Evolutionary conservation across 768 basidiomycete species (phyloP), one percentile per base, ranked within the genome.

Genomic region (Russula brevipes): DNA sequence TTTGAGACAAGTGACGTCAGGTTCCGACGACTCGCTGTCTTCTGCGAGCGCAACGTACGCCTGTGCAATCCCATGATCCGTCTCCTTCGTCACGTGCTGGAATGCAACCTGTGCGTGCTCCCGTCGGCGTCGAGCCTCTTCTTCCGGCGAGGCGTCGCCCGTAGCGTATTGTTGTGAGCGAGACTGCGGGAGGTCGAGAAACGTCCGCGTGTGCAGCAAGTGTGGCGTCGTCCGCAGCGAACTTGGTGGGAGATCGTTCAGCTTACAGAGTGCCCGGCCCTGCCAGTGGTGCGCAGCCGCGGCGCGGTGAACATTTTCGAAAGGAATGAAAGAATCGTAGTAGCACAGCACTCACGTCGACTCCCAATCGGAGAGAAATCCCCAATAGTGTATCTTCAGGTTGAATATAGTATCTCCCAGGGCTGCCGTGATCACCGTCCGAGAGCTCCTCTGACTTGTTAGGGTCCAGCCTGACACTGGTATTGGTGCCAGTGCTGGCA

Each of bases 221-320:
- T 90, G 87, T 6, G 89, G 89, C 0, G 84, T 89, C 0, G 85
- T 89, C 61, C 76, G 81, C 19, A 91, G 73, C 3, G 86, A 84
- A 69, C 81, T 86, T 5, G 77, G 73, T 0, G 88, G 85, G 12
- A 91, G 79, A 49, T 79, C 80, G 70, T 91, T 91, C 14, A 88
- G 73, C 19, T 75, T 81, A 70, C 87, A 89, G 4, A 91, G 76
- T 42, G 80, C 76, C 36, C 80, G 80, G 46, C 80, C 83, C 87
- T 84, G 50, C 63, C 8, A 54, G 30, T 14, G 53, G 44, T 33
- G 24, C 24, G 1, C 24, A 24, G 24, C 24, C 24, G 24, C 24
- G 24, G 24, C 24, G 24, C 24, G 24, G 24, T 24, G 24, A 8
- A 54, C 53, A 51, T 30, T 56, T 56, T 53, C 44, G 36, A 36